Evolutionary conservation across 768 basidiomycete genomes (phyloP).

Genomic region (Tylopilus sp.): DNA sequence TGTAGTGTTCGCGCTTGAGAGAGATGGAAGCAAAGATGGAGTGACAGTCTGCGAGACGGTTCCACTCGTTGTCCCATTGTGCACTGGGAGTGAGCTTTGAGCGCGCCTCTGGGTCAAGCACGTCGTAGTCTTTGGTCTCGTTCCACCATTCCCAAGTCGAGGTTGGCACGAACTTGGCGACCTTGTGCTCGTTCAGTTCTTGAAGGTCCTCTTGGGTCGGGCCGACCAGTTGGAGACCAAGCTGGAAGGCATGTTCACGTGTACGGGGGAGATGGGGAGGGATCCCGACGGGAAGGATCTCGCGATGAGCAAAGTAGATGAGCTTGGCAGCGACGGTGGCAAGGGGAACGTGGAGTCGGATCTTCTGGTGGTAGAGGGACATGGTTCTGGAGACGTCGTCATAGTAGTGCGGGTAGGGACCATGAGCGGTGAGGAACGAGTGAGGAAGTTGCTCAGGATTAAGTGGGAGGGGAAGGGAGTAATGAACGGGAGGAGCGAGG

Average conservation of each 20-base stretch:
- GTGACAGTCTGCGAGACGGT: slow-evolving; percentile 46
- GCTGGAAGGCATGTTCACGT: slow-evolving; percentile 28
- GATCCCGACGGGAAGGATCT: slow-evolving; percentile 43
- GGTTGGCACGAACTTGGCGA: slow-evolving; percentile 29
- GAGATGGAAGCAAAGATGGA: slow-evolving; percentile 32
- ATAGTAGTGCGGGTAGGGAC: slow-evolving; percentile 47
- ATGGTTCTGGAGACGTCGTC: slow-evolving; percentile 30
- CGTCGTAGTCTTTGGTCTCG: slow-evolving; percentile 16
- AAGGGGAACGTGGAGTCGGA: slow-evolving; percentile 38
- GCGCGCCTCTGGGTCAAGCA: slow-evolving; percentile 22
- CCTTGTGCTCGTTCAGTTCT: slow-evolving; percentile 48
- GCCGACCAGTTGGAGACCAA: slow-evolving; percentile 25
- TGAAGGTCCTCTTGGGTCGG: slow-evolving; percentile 59
- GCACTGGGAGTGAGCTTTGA: slow-evolving; percentile 36
- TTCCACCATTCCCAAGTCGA: slow-evolving; percentile 23
- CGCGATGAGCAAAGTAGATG: slow-evolving; percentile 57
- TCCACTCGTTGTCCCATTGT: slow-evolving; percentile 58
- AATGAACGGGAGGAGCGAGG: slow-evolving; percentile 61
- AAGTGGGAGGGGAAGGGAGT: slow-evolving; percentile 45
- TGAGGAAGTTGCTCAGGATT: slow-evolving; percentile 17
- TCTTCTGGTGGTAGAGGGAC: slow-evolving; percentile 30
- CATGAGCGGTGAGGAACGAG: slow-evolving; percentile 39
- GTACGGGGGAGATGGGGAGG: slow-evolving; percentile 37
- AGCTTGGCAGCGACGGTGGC: slow-evolving; percentile 58
- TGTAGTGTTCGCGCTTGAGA: slow-evolving; percentile 38